These are phyloP conservation scores for Rosa hybrid DNA, from an alignment of 331 rosid genomes.

Conservation along the genomic window DNA sequence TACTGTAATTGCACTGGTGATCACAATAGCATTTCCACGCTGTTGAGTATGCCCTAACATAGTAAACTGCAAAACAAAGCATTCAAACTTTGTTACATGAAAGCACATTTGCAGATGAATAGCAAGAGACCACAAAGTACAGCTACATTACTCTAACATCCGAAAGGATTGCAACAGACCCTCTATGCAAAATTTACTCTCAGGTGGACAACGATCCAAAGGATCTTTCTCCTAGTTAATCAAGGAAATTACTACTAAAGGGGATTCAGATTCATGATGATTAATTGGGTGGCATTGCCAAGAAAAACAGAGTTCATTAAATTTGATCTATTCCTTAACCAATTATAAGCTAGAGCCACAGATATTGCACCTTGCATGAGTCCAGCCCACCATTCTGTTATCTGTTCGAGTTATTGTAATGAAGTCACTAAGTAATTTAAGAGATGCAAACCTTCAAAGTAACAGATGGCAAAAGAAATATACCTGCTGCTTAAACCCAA, in stretches of 20 bases:
- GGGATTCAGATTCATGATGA: neutral
- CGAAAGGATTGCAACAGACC: neutral
- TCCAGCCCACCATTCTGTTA: conserved; percentile 82
- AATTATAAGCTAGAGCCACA: conserved; percentile 67
- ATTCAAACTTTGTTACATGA: conserved; percentile 3
- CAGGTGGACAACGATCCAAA: neutral
- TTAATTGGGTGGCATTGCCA: neutral
- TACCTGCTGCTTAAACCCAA: conserved; percentile 67
- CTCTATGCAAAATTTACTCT: neutral
- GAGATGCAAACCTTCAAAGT: conserved; percentile 1
- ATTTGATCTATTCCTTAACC: conserved; percentile 38
- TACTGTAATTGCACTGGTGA: conserved; percentile 64
- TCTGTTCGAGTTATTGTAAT: conserved; percentile 35
- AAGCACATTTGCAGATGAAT: neutral
- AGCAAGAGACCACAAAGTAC: neutral
- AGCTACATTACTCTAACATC: neutral
- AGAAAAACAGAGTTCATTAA: neutral
- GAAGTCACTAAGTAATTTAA: neutral
- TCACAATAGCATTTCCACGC: conserved; percentile 61
- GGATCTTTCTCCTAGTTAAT: neutral
- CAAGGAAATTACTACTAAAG: neutral
- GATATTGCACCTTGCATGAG: conserved; percentile 82
- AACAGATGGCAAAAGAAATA: conserved; percentile 1
- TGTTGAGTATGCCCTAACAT: conserved; percentile 54
- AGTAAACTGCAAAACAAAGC: conserved; percentile 53